Conservation (phyloP, 768 basidiomycete genomes). For the Mycena amicta region DNA sequence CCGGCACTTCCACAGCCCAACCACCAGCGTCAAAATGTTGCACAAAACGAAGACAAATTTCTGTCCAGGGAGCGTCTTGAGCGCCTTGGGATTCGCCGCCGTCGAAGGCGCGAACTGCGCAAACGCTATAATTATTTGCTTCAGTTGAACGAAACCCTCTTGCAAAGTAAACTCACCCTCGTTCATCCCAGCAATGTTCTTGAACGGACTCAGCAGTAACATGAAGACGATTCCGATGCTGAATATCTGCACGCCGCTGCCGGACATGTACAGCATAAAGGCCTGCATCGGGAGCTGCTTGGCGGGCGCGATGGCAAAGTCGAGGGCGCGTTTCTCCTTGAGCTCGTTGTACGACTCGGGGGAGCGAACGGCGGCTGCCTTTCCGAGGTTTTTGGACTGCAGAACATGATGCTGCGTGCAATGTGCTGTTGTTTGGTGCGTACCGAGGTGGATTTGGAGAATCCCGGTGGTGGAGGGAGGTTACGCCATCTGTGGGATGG, state of each 20-base stretch:
- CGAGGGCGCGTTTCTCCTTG: constrained; percentile 84
- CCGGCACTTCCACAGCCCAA: constrained; percentile 92
- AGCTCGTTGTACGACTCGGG: constrained; percentile 62
- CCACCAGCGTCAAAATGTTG: constrained; percentile 75
- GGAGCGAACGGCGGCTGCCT: constrained; percentile 35
- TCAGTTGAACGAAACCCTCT: background rate
- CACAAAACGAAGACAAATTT: constrained; percentile 73
- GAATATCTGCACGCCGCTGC: constrained; percentile 93
- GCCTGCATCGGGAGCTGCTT: constrained; percentile 96
- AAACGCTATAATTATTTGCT: constrained; percentile 51
- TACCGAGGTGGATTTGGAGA: constrained; percentile 50
- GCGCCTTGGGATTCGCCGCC: constrained; percentile 47
- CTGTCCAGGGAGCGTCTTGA: constrained; percentile 64
- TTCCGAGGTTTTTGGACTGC: constrained; percentile 46
- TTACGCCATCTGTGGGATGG: constrained; percentile 55
- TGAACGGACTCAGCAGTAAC: constrained; percentile 85
- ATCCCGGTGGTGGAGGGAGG: constrained; percentile 70
- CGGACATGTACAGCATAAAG: constrained; percentile 99
- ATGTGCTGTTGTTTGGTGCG: constrained; percentile 9
- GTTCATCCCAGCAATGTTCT: constrained; percentile 79
- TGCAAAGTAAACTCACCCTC: constrained; percentile 53
- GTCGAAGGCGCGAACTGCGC: constrained; percentile 72
- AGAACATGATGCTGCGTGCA: background rate
- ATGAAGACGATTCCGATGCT: constrained; percentile 96
- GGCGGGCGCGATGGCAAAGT: constrained; percentile 79